Conservation (phyloP, 2,329 filamentous ascomycete species). For the Hansfordia pulvinata region DNA sequence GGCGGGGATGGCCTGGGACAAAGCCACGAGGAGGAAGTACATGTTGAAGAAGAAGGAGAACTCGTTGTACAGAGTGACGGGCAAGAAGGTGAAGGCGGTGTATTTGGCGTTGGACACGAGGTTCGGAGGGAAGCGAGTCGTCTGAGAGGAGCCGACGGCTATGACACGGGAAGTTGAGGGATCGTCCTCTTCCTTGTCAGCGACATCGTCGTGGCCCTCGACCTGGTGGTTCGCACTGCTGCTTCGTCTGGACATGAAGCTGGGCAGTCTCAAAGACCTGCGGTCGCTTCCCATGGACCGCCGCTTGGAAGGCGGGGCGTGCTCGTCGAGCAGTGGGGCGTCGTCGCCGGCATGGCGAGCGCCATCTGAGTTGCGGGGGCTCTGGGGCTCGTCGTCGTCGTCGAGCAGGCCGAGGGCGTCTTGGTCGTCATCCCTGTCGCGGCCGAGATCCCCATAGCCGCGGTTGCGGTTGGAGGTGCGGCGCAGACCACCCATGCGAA, state of each 20-base stretch:
- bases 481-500: constrained; percentile 53
- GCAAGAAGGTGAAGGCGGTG: constrained; percentile 86
- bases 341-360: constrained; percentile 54
- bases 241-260: constrained; percentile 49
- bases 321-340: constrained; percentile 52
- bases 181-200: constrained; percentile 40
- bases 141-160: constrained; percentile 60
- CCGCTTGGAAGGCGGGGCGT: constrained; percentile 16
- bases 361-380: constrained; percentile 43
- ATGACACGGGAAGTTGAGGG: constrained; percentile 62
- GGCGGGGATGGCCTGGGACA: constrained; percentile 84
- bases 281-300: constrained; percentile 25
- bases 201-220: constrained; percentile 33
- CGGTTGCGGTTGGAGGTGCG: constrained; percentile 38
- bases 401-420: constrained; percentile 56
- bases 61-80: constrained; percentile 91
- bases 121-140: constrained; percentile 73
- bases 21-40: constrained; percentile 89
- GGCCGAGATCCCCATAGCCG: constrained; percentile 47
- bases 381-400: constrained; percentile 43
- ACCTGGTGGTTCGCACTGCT: constrained; percentile 17
- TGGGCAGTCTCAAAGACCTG: constrained; percentile 47
- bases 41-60: constrained; percentile 99
- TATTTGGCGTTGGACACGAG: constrained; percentile 96
- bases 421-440: constrained; percentile 43